phyloP scores from a whole-genome alignment of 2,329 filamentous ascomycete species.

The Colletotrichum abscissum region DNA sequence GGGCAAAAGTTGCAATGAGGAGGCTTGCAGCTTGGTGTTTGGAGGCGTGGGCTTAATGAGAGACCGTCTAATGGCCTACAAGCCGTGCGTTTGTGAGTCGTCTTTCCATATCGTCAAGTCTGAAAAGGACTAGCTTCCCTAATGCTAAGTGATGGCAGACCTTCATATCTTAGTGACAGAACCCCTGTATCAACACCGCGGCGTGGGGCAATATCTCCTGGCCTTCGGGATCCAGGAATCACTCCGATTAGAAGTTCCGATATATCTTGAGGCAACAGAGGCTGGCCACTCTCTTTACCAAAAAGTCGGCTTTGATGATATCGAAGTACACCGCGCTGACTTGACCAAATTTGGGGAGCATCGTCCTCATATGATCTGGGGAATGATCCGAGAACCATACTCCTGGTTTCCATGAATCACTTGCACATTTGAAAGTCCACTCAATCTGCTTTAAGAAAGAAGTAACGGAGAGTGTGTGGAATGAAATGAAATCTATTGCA shows the following conservation, averaged over 20 bases:
- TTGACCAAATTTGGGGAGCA: conserved; percentile 8
- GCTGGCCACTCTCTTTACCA: conserved; percentile 46
- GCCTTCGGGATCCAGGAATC: conserved; percentile 48
- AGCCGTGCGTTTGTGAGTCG: conserved; percentile 48
- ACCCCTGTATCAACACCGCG: conserved; percentile 48
- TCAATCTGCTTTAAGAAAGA: not conserved
- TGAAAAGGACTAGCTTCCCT: not conserved
- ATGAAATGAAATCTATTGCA: not conserved
- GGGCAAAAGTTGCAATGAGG: conserved; percentile 45
- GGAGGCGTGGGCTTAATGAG: conserved; percentile 43
- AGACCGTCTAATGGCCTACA: conserved; percentile 42
- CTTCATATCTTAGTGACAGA: conserved; percentile 51
- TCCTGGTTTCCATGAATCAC: not conserved
- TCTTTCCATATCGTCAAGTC: not conserved
- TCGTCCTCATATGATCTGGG: conserved; percentile 3
- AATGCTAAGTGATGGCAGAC: conserved; percentile 38
- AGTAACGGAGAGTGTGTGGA: not conserved
- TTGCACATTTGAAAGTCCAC: not conserved
- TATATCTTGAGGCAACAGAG: conserved; percentile 49
- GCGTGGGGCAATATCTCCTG: conserved; percentile 47
- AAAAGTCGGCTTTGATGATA: conserved; percentile 46
- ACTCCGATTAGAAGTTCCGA: conserved; percentile 47
- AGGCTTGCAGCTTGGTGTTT: conserved; percentile 47
- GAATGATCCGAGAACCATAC: conserved; percentile 14
- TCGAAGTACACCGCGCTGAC: conserved; percentile 34